A percentile compares a stretch with the other conserved stretches of the same genome.
Evolutionary conservation across 192 early-diverging fungal species (phyloP).

Genomic region (Entomortierella chlamydospora): DNA sequence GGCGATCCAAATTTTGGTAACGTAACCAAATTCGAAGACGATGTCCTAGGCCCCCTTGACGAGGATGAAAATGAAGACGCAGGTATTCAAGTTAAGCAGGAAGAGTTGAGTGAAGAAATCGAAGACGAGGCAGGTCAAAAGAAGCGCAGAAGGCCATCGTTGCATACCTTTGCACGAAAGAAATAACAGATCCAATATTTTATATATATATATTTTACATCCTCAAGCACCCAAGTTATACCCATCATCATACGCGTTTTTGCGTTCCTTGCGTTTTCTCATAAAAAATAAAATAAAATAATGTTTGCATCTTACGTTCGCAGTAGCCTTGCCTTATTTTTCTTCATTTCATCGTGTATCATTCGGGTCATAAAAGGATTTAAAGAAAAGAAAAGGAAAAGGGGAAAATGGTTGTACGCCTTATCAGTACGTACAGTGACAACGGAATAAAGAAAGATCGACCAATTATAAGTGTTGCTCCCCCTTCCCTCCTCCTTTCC

Average conservation of each 20-base stretch:
- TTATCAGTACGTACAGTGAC: no score
- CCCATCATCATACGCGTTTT: not conserved
- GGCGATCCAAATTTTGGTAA: not conserved
- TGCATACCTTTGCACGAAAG: constrained; percentile 14
- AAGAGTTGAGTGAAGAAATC: not conserved
- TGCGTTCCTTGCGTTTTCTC: no score
- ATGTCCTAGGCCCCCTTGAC: not conserved
- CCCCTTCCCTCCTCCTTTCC: no score
- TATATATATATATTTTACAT: constrained; percentile 9
- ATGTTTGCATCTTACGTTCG: no score
- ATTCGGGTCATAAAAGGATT: no score
- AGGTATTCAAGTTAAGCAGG: not conserved
- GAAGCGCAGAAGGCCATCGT: constrained; percentile 19
- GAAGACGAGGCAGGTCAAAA: constrained; percentile 26
- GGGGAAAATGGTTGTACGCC: no score
- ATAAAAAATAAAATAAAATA: no score
- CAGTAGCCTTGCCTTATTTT: no score
- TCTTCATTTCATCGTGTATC: no score
- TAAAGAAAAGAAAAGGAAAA: no score
- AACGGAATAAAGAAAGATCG: no score
- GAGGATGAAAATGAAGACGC: not conserved
- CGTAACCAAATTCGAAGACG: not conserved
- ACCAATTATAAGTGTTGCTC: no score
- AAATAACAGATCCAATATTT: constrained; percentile 6
- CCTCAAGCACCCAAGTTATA: not conserved